A percentile compares a stretch with the other conserved stretches of the same genome.
Conservation (phyloP, 192 early-diverging fungal genomes). For the Linnemannia schmuckeri region DNA sequence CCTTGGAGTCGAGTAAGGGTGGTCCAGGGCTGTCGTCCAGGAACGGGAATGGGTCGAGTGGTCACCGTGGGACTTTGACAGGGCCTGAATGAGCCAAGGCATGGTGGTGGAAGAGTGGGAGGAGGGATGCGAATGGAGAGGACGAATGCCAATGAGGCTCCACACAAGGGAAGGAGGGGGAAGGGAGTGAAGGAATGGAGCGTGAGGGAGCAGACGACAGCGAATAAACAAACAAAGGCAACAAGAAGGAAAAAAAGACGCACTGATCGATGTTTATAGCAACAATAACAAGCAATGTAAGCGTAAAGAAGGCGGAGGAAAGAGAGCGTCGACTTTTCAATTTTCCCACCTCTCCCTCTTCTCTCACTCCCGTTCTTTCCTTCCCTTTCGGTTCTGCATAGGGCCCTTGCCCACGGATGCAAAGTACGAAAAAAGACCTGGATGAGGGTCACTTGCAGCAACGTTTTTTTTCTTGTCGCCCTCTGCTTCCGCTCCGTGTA, state of each 20-base stretch:
- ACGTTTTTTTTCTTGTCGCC: too few relatives aligned
- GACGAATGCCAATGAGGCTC: neutral
- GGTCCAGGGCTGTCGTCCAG: neutral
- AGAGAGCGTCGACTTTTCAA: neutral
- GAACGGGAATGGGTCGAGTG: neutral
- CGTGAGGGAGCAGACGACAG: neutral
- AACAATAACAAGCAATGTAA: neutral
- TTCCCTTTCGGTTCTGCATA: neutral
- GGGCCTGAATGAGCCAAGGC: conserved; percentile 1
- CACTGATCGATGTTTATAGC: neutral
- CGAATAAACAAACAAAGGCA: neutral
- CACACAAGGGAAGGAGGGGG: neutral
- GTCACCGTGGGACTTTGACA: neutral
- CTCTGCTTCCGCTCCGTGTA: neutral
- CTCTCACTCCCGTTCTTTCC: neutral
- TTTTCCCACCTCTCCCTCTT: neutral
- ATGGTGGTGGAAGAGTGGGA: neutral
- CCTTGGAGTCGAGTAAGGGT: neutral
- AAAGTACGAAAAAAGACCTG: neutral
- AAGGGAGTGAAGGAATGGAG: neutral
- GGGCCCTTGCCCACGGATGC: neutral
- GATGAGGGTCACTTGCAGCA: too few relatives aligned
- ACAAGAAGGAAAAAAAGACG: neutral
- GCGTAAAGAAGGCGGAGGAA: neutral
- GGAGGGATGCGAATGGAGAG: neutral